Percentiles rank a stretch among this genome's conserved stretches.
Evolutionary conservation across 2,329 filamentous ascomycete genomes (phyloP).

Genomic region (Zalaria sp.): DNA sequence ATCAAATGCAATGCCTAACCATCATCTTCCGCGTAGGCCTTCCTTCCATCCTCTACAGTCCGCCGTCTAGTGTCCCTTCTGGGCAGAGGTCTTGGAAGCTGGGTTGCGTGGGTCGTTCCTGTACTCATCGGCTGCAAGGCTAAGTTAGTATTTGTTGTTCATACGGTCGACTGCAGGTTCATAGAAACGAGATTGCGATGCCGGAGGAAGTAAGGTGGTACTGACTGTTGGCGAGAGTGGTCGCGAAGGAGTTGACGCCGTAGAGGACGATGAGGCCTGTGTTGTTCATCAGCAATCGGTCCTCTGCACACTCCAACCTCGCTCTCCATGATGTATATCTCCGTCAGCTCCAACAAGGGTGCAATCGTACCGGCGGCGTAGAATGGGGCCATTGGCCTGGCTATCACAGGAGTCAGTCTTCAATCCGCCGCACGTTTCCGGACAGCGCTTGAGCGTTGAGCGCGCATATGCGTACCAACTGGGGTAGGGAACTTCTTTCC

Average conservation of each 20-base stretch:
- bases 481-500: conserved; percentile 38
- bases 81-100: neutral
- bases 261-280: conserved; percentile 75
- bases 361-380: conserved; percentile 7
- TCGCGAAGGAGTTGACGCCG: conserved; percentile 76
- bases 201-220: conserved; percentile 18
- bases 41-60: neutral
- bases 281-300: neutral
- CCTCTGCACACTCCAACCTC: too few relatives aligned
- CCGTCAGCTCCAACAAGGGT: neutral
- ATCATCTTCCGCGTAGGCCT: neutral
- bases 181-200: neutral
- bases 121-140: conserved; percentile 65
- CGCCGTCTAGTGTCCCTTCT: neutral
- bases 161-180: too few relatives aligned
- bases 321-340: too few relatives aligned
- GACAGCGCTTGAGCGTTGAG: neutral
- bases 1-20: too few relatives aligned
- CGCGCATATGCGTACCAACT: conserved; percentile 26
- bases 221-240: conserved; percentile 65
- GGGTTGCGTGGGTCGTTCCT: conserved; percentile 95
- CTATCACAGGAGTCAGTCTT: conserved; percentile 1
- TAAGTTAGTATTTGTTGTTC: too few relatives aligned
- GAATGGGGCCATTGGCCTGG: conserved; percentile 9
- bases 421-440: neutral